A percentile compares a stretch with the other conserved stretches of the same genome.
Evolutionary conservation across 2,329 filamentous ascomycete species (phyloP).

Genomic region (Tolypocladium tropicale): DNA sequence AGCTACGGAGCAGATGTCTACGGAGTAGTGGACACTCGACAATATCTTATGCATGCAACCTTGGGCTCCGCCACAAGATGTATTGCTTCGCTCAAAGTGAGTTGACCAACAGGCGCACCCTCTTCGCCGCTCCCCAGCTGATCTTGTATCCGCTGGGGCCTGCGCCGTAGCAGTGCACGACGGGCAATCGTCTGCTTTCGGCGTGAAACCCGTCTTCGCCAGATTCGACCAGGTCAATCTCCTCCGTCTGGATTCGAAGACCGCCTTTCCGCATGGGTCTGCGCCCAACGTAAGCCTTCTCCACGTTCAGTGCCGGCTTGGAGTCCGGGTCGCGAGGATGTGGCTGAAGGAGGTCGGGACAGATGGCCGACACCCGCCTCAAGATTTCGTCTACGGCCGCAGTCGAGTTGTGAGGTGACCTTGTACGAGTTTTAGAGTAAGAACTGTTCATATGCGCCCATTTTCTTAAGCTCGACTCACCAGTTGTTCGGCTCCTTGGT

Average conservation of each 20-base stretch:
- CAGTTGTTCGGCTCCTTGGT: neutral
- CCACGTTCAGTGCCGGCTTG: neutral
- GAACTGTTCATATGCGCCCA: no score
- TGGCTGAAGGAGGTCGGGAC: neutral
- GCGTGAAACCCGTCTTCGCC: neutral
- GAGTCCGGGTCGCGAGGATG: neutral
- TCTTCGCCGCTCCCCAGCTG: neutral
- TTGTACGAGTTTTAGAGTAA: neutral
- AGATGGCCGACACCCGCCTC: neutral
- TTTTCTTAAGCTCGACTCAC: neutral
- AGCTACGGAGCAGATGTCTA: no score
- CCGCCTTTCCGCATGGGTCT: neutral
- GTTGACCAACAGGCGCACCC: neutral
- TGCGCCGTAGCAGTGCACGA: neutral
- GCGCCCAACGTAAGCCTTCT: neutral
- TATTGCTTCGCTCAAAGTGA: no score
- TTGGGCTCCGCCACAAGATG: no score
- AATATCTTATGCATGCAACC: no score
- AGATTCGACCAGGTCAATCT: neutral
- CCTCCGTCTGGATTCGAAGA: neutral
- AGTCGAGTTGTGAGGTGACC: neutral
- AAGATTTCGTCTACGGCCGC: neutral
- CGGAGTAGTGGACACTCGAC: no score
- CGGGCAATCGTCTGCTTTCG: neutral
- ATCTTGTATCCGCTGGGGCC: neutral